Conservation (phyloP, 2,329 filamentous ascomycete species). For the Exophiala bonariae region DNA sequence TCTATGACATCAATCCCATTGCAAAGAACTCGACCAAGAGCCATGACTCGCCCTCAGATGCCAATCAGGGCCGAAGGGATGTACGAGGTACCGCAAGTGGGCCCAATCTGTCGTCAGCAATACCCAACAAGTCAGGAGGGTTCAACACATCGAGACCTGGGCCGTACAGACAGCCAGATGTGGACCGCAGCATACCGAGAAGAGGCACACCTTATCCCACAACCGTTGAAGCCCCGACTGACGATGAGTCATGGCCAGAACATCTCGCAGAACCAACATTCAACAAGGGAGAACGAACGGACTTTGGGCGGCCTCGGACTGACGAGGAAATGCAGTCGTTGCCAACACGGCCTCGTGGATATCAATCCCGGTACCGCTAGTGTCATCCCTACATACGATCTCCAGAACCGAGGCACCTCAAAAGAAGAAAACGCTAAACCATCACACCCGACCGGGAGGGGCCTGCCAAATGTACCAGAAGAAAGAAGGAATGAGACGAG, state of each 20-base stretch:
- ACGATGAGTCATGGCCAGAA: neutral
- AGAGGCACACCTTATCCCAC: conserved; percentile 9
- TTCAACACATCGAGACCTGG: no score
- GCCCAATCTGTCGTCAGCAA: conserved; percentile 1
- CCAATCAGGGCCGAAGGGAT: conserved; percentile 15
- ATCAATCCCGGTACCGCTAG: conserved; percentile 21
- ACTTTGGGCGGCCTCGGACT: conserved; percentile 11
- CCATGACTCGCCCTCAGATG: conserved; percentile 14
- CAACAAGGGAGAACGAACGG: conserved; percentile 4
- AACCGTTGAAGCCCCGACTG: conserved; percentile 10
- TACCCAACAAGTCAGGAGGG: neutral
- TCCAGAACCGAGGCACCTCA: conserved; percentile 11
- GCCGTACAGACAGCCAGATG: neutral
- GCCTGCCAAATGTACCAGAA: conserved; percentile 15
- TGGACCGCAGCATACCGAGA: conserved; percentile 1
- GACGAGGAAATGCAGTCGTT: conserved; percentile 26
- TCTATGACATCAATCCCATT: conserved; percentile 16
- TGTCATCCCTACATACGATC: conserved; percentile 20
- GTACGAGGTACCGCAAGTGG: conserved; percentile 18
- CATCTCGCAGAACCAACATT: neutral
- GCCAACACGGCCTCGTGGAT: conserved; percentile 23
- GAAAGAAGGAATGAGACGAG: neutral
- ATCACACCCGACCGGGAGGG: conserved; percentile 13
- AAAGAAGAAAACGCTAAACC: conserved; percentile 7
- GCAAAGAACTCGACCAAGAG: conserved; percentile 17